Conservation (phyloP, 1,139 yeast genomes). For the Zhuliangozyma parablackwelliae region DNA sequence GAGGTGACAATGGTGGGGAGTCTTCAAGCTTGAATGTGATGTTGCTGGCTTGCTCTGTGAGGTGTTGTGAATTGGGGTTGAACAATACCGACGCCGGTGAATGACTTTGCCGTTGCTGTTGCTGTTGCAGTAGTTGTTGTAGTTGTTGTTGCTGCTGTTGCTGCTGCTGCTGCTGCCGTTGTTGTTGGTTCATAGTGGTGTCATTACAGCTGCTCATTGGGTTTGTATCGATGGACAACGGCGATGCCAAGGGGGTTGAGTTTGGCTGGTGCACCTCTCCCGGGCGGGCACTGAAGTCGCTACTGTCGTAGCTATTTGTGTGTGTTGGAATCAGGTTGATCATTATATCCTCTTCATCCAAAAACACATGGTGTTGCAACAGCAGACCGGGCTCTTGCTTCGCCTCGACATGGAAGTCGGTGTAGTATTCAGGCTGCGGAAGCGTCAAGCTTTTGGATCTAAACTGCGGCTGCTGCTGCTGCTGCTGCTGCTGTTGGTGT, state of each 20-base stretch:
- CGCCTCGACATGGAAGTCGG: background rate
- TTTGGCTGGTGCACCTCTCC: background rate
- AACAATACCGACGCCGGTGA: conserved; percentile 1
- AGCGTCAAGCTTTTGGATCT: background rate
- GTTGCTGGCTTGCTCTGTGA: conserved; percentile 6
- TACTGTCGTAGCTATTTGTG: conserved; percentile 2
- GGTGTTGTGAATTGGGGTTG: conserved; percentile 2
- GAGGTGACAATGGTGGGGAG: background rate
- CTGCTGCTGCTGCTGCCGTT: background rate
- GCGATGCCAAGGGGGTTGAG: conserved; percentile 7
- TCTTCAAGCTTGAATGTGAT: conserved; percentile 1
- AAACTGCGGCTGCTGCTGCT: conserved; percentile 1
- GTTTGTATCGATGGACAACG: conserved; percentile 5
- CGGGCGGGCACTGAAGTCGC: conserved; percentile 1
- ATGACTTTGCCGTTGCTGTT: background rate
- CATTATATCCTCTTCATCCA: background rate
- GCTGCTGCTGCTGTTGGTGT: background rate
- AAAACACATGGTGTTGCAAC: background rate
- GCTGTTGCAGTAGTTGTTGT: background rate
- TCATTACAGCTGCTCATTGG: background rate
- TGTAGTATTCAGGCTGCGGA: background rate
- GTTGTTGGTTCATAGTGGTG: background rate
- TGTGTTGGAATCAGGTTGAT: background rate
- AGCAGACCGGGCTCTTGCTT: background rate
- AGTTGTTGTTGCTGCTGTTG: background rate